Conservation (phyloP, 164 flowering plant species). For the Vitis cinerea region DNA sequence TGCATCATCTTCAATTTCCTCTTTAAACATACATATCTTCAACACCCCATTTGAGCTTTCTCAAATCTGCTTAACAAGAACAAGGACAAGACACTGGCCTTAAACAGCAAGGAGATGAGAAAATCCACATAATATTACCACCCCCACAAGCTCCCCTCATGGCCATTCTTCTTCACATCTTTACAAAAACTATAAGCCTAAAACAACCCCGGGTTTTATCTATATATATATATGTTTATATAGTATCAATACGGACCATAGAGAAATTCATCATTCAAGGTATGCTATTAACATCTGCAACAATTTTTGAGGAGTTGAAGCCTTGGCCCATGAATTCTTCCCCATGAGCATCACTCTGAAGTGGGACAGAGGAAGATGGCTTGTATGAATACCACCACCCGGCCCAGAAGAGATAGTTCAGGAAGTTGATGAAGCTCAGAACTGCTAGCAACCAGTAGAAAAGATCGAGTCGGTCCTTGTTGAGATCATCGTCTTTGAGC, state of each 20-base stretch:
- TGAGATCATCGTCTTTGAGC: slow-evolving; percentile 49
- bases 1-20: slow-evolving; percentile 1
- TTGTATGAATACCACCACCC: slow-evolving; percentile 28
- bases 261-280: slow-evolving; percentile 3
- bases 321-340: neutral
- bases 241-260: neutral
- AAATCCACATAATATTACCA: too few relatives aligned
- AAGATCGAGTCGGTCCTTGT: slow-evolving; percentile 51
- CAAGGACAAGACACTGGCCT: too few relatives aligned
- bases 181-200: neutral
- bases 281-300: slow-evolving; percentile 11
- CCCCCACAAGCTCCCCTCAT: neutral
- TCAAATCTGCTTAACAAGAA: neutral
- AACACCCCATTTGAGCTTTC: neutral
- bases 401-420: slow-evolving; percentile 54
- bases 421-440: slow-evolving; percentile 47
- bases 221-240: neutral
- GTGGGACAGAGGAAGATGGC: neutral
- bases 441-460: slow-evolving; percentile 58
- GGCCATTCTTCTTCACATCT: neutral
- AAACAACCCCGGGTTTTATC: too few relatives aligned
- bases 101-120: too few relatives aligned
- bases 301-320: slow-evolving; percentile 6
- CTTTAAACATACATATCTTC: neutral
- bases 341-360: neutral